Evolutionary conservation across 2,329 filamentous ascomycete genomes (phyloP).

Genomic region (Biscogniauxia sp.): DNA sequence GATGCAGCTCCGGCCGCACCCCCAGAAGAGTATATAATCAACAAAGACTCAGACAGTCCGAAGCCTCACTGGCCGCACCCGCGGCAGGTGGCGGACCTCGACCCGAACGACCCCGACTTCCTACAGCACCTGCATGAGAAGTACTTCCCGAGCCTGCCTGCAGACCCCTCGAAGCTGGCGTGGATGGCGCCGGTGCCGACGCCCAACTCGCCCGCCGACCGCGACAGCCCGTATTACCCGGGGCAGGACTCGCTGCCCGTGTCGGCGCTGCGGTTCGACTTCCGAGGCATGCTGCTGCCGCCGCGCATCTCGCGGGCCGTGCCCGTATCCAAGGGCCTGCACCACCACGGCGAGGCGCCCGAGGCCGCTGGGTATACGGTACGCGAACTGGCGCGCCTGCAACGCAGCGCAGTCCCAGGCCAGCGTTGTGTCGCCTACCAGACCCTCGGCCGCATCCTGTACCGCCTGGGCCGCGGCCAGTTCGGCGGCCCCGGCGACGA

Average conservation of each 20-base stretch:
- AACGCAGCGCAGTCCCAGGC: slow-evolving; percentile 76
- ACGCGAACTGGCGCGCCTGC: slow-evolving; percentile 76
- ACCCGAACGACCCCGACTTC: slow-evolving; percentile 81
- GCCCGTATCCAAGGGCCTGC: slow-evolving; percentile 75
- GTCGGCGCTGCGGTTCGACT: slow-evolving; percentile 82
- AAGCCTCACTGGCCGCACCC: slow-evolving; percentile 61
- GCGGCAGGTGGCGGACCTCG: slow-evolving; percentile 64
- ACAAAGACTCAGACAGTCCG: slow-evolving; percentile 15
- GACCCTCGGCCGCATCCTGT: slow-evolving; percentile 81
- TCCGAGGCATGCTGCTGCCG: slow-evolving; percentile 75
- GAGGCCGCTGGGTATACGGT: slow-evolving; percentile 95
- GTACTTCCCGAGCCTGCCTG: slow-evolving; percentile 86
- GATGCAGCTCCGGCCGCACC: slow-evolving; percentile 5
- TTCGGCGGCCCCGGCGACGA: slow-evolving; percentile 66
- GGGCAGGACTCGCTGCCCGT: slow-evolving; percentile 68
- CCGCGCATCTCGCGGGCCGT: slow-evolving; percentile 72
- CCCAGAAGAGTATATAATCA: slow-evolving; percentile 18
- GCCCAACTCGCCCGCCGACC: slow-evolving; percentile 61
- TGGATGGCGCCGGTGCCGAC: slow-evolving; percentile 82
- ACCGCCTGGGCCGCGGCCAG: slow-evolving; percentile 71
- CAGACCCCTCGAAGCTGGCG: slow-evolving; percentile 79
- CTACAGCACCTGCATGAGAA: slow-evolving; percentile 81
- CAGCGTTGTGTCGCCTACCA: slow-evolving; percentile 92
- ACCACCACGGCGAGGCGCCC: slow-evolving; percentile 90
- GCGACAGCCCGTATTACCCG: slow-evolving; percentile 79